Evolutionary conservation across 805 yeast genomes (phyloP).

Genomic region (Aciculoconidium aculeatum): DNA sequence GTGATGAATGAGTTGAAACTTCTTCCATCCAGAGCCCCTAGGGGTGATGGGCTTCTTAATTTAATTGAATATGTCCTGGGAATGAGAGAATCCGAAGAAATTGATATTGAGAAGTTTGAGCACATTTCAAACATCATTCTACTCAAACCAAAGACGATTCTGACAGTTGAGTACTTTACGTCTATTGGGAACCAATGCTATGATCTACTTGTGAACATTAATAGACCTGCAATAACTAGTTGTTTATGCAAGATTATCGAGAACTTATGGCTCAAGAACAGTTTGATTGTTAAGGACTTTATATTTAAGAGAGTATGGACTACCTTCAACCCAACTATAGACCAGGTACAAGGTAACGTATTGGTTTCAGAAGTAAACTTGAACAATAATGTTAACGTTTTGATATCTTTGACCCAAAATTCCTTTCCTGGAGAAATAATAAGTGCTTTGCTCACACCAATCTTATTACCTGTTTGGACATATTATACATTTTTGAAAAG

Average conservation of each 20-base stretch:
- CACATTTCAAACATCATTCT: slow-evolving; percentile 62
- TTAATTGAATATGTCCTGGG: slow-evolving; percentile 76
- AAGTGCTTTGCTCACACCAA: slow-evolving; percentile 22
- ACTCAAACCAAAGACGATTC: slow-evolving; percentile 51
- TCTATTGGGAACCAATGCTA: slow-evolving; percentile 62
- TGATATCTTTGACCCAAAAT: slow-evolving; percentile 53
- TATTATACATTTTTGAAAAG: slow-evolving; percentile 33
- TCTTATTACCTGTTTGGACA: slow-evolving; percentile 38
- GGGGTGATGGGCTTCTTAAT: slow-evolving; percentile 61
- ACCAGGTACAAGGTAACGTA: slow-evolving; percentile 17
- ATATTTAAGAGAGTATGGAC: slow-evolving; percentile 47
- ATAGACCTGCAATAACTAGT: slow-evolving; percentile 55
- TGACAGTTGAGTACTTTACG: slow-evolving; percentile 46
- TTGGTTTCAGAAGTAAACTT: slow-evolving; percentile 43
- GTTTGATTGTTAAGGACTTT: slow-evolving; percentile 51
- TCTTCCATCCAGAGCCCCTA: slow-evolving; percentile 49
- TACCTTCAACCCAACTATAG: slow-evolving; percentile 32
- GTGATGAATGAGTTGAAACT: slow-evolving; percentile 46
- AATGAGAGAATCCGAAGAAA: slow-evolving; percentile 62
- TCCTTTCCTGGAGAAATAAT: slow-evolving; percentile 21
- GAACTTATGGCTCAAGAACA: slow-evolving; percentile 45
- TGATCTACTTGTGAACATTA: slow-evolving; percentile 49
- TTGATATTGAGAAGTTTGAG: slow-evolving; percentile 60
- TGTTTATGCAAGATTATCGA: slow-evolving; percentile 53
- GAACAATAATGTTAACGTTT: slow-evolving; percentile 59